Conservation (phyloP, 2,329 filamentous ascomycete genomes). For the Emmonsiellopsis sp. region DNA sequence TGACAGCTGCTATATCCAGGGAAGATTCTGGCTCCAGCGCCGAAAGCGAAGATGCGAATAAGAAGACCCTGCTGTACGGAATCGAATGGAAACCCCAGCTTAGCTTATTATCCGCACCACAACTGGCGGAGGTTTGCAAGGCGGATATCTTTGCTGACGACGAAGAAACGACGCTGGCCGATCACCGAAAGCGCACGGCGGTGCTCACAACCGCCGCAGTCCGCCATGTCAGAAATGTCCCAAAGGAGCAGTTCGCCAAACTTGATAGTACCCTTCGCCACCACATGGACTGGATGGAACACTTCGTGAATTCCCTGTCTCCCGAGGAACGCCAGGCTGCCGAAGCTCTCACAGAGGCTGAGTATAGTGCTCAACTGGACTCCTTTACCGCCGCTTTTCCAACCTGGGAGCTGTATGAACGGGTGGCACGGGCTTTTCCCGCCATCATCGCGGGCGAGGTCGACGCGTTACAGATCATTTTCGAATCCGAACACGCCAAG, state of each 20-base stretch:
- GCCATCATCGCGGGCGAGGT: constrained; percentile 23
- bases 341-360: constrained; percentile 14
- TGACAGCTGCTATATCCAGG: constrained; percentile 19
- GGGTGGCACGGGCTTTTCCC: constrained; percentile 20
- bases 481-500: constrained; percentile 25
- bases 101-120: constrained; percentile 21
- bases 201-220: not conserved
- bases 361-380: constrained; percentile 18
- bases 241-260: not conserved
- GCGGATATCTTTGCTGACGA: constrained; percentile 14
- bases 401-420: constrained; percentile 23
- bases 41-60: constrained; percentile 5
- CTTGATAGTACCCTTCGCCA: constrained; percentile 5
- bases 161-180: constrained; percentile 9
- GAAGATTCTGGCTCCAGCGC: not conserved
- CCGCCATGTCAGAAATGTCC: not conserved
- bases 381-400: constrained; percentile 20
- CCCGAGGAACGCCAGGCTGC: constrained; percentile 8
- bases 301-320: constrained; percentile 15
- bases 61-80: constrained; percentile 23
- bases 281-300: constrained; percentile 25
- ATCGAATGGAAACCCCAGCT: constrained; percentile 33
- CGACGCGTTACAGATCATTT: constrained; percentile 30
- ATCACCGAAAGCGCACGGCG: not conserved
- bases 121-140: constrained; percentile 18